Percentiles rank a stretch among this genome's conserved stretches.
Evolutionary conservation across 306 rosid species (phyloP).

Genomic region (Quercus aquifolioides): DNA sequence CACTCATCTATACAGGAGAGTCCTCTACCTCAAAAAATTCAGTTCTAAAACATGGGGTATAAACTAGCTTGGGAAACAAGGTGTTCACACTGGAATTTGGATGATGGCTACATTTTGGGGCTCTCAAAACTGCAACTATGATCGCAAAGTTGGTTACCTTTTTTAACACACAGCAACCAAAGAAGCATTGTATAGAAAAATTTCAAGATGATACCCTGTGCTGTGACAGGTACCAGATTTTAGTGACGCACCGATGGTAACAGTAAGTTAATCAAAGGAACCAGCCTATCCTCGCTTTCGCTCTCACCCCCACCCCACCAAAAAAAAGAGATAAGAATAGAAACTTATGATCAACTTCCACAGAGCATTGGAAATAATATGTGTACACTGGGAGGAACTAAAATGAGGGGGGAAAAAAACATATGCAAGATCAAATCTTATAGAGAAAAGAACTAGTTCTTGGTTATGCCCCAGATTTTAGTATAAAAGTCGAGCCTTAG

Average conservation of each 20-base stretch:
- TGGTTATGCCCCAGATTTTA: neutral
- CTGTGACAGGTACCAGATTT: neutral
- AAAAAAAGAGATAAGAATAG: too few relatives aligned
- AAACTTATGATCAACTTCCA: too few relatives aligned
- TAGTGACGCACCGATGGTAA: neutral
- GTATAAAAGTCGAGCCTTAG: neutral
- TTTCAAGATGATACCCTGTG: neutral
- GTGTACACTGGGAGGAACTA: neutral
- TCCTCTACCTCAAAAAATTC: neutral
- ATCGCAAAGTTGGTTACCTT: neutral
- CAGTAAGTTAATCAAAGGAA: too few relatives aligned
- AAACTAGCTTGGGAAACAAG: neutral
- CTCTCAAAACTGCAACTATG: neutral
- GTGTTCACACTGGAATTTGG: neutral
- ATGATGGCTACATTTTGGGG: neutral
- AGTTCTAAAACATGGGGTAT: neutral
- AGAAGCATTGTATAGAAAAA: neutral
- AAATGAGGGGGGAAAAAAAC: neutral
- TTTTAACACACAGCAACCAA: neutral
- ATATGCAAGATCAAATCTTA: neutral
- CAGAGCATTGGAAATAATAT: neutral
- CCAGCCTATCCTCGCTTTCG: too few relatives aligned
- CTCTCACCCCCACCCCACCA: too few relatives aligned
- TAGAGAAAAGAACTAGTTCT: neutral
- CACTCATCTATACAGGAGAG: constrained; percentile 3